A percentile compares a stretch with the other conserved stretches of the same genome.
phyloP scores from a whole-genome alignment of 768 basidiomycete species.

The Podaxis sp. region DNA sequence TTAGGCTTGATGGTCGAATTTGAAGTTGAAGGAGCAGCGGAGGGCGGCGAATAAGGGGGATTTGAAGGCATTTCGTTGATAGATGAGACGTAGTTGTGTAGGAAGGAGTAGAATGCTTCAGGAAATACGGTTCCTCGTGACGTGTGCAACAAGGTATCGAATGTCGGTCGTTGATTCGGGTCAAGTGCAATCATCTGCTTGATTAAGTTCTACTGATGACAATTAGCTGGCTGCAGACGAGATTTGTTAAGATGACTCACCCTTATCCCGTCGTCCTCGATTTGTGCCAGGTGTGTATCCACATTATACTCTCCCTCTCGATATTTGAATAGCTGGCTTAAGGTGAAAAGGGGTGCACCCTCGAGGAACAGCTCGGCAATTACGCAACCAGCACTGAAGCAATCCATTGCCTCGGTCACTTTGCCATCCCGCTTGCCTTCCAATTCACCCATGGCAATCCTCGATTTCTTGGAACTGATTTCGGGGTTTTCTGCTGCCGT shows the following conservation, averaged over 20 bases:
- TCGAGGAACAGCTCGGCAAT: conserved; percentile 95
- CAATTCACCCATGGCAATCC: conserved; percentile 46
- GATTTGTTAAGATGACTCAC: conserved; percentile 44
- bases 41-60: conserved; percentile 41
- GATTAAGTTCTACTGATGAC: conserved; percentile 67
- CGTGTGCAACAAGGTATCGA: conserved; percentile 72
- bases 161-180: conserved; percentile 73
- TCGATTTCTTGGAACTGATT: conserved; percentile 66
- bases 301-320: conserved; percentile 80
- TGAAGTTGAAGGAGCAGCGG: conserved; percentile 28
- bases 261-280: conserved; percentile 80
- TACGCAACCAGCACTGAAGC: conserved; percentile 93
- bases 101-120: conserved; percentile 91
- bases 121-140: conserved; percentile 83
- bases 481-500: conserved; percentile 66
- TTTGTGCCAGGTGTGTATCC: conserved; percentile 64
- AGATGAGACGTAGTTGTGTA: conserved; percentile 85
- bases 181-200: conserved; percentile 88
- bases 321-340: conserved; percentile 95
- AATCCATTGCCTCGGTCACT: conserved; percentile 96
- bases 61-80: conserved; percentile 64
- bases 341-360: conserved; percentile 87
- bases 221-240: conserved; percentile 18
- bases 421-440: conserved; percentile 73
- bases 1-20: conserved; percentile 32